Conservation (phyloP, 2,329 filamentous ascomycete genomes). For the Neurospora sp. region DNA sequence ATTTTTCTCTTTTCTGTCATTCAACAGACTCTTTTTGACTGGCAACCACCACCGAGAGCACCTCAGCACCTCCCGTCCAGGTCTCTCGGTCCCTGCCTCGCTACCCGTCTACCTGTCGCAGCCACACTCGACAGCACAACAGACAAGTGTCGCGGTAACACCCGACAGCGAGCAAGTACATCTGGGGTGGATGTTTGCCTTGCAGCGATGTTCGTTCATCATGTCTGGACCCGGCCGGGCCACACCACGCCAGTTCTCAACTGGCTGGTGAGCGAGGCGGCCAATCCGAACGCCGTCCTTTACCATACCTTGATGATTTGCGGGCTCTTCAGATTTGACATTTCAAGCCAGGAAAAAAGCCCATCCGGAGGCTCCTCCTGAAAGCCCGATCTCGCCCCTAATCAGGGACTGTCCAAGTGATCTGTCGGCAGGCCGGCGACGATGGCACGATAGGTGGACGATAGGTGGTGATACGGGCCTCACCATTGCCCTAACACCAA, state of each 20-base stretch:
- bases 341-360: conserved; percentile 1
- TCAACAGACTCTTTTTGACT: conserved; percentile 2
- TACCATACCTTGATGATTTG: conserved; percentile 14
- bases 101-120: conserved; percentile 11
- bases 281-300: conserved; percentile 23
- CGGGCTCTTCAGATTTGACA: conserved; percentile 9
- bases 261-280: conserved; percentile 14
- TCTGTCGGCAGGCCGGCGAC: neutral
- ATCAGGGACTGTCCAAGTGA: neutral
- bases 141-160: conserved; percentile 16
- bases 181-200: neutral
- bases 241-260: conserved; percentile 3
- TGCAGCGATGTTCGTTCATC: neutral
- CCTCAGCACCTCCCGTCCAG: neutral
- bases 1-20: conserved; percentile 3
- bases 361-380: conserved; percentile 4
- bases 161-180: conserved; percentile 9
- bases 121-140: neutral
- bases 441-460: neutral
- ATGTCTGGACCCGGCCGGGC: neutral
- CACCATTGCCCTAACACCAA: neutral
- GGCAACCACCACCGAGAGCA: conserved; percentile 1
- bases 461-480: neutral
- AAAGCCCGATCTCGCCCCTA: conserved; percentile 9
- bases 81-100: conserved; percentile 6